Evolutionary conservation across 345 rosid species (phyloP).

Genomic region (Salix caprea): DNA sequence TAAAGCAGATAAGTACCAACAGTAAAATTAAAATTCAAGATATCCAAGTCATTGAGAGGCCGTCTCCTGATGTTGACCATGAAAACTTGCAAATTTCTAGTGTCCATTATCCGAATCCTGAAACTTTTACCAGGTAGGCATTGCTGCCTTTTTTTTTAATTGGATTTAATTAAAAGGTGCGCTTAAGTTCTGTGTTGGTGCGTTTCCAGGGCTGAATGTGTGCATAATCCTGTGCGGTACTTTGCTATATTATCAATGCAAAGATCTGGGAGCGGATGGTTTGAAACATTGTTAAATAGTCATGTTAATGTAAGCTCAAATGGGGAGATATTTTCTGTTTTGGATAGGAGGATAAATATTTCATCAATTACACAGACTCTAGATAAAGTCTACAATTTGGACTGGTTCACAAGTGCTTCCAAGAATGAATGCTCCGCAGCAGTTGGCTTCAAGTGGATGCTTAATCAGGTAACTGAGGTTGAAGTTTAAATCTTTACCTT

Average conservation of each 20-base stretch:
- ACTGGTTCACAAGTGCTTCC: slow-evolving; percentile 82
- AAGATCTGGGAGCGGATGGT: slow-evolving; percentile 99
- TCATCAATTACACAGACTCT: slow-evolving; percentile 60
- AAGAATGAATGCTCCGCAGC: slow-evolving; percentile 97
- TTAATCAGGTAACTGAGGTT: slow-evolving; percentile 66
- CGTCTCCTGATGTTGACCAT: slow-evolving; percentile 18
- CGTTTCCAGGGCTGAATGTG: slow-evolving; percentile 65
- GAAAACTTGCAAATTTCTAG: slow-evolving; percentile 27
- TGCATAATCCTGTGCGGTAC: slow-evolving; percentile 64
- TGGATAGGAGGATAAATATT: slow-evolving; percentile 60
- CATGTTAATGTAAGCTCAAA: slow-evolving; percentile 87
- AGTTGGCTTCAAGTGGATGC: slow-evolving; percentile 98
- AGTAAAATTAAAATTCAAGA: slow-evolving; percentile 32
- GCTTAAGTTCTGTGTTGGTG: not conserved
- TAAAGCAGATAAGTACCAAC: slow-evolving; percentile 53
- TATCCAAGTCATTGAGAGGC: slow-evolving; percentile 42
- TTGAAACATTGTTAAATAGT: slow-evolving; percentile 90
- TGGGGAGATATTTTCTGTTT: slow-evolving; percentile 77
- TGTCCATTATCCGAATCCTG: slow-evolving; percentile 75
- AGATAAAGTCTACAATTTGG: slow-evolving; percentile 84
- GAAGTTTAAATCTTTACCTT: not conserved
- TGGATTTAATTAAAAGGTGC: not conserved
- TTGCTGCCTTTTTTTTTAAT: slow-evolving; percentile 5
- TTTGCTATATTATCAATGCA: slow-evolving; percentile 93
- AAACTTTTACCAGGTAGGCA: slow-evolving; percentile 71